Conservation (phyloP, 257 asterid genomes). For the Linaria vulgaris region DNA sequence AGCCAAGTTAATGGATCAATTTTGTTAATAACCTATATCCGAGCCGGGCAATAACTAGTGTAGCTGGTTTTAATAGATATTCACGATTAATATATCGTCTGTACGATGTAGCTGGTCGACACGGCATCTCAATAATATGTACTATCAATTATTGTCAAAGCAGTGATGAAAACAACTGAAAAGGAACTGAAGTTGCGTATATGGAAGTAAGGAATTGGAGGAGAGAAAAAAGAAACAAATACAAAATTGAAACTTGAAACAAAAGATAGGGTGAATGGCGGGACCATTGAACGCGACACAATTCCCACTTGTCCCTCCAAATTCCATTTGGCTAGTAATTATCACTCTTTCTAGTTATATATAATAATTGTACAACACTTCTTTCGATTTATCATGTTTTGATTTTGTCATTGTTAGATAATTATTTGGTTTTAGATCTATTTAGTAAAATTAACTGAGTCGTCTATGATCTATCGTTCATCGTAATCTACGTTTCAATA, state of each 20-base stretch:
- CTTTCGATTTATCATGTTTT: no score
- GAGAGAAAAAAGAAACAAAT: background rate
- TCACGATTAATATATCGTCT: background rate
- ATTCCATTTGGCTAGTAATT: constrained; percentile 4
- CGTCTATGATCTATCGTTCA: no score
- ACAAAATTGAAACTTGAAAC: constrained; percentile 21
- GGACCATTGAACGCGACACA: constrained; percentile 25
- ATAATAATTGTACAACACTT: no score
- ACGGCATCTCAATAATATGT: constrained; percentile 12
- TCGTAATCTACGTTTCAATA: no score
- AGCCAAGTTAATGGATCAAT: no score
- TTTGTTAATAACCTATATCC: no score
- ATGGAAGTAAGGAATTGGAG: background rate
- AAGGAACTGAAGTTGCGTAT: background rate
- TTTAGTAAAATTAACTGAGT: no score
- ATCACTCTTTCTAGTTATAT: no score
- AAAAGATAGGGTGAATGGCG: constrained; percentile 19
- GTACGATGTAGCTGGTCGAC: background rate
- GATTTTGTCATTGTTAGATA: no score
- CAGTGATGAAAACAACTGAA: background rate
- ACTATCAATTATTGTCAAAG: background rate
- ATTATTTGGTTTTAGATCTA: no score
- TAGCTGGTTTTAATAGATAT: background rate
- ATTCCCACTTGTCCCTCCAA: constrained; percentile 7
- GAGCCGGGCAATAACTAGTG: background rate